Evolutionary conservation across 768 basidiomycete genomes (phyloP).

Genomic region (Suillus fuscotomentosus): DNA sequence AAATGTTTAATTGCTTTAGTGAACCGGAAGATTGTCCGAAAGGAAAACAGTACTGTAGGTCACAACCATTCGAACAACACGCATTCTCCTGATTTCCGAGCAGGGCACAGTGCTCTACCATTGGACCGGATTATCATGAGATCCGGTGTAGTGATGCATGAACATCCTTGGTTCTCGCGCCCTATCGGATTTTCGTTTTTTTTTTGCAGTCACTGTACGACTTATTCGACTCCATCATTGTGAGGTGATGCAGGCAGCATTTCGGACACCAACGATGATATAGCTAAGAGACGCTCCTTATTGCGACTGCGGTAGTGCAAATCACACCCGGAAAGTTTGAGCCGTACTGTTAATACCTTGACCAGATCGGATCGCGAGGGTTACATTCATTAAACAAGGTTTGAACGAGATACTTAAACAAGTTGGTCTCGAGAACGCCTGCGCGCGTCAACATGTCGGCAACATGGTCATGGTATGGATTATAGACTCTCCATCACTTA

Average conservation of each 20-base stretch:
- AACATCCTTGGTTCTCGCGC: background rate
- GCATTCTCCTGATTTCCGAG: background rate
- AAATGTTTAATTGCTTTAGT: constrained; percentile 92
- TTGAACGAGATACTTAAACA: background rate
- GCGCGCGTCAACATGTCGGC: background rate
- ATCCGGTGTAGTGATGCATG: background rate
- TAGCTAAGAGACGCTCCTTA: background rate
- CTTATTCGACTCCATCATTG: background rate
- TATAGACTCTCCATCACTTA: background rate
- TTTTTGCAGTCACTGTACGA: background rate
- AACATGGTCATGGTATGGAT: background rate
- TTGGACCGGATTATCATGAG: constrained; percentile 56
- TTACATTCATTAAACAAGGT: background rate
- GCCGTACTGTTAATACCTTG: background rate
- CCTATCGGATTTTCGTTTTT: background rate
- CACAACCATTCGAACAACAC: background rate
- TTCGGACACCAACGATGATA: background rate
- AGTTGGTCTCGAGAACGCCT: background rate
- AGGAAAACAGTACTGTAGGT: constrained; percentile 64
- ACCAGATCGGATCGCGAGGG: background rate
- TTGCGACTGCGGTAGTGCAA: background rate
- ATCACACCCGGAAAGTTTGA: background rate
- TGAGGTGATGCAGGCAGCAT: background rate
- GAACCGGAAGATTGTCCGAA: constrained; percentile 78
- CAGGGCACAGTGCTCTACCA: constrained; percentile 69